These are phyloP conservation scores for Leccinum incarnatum DNA, from an alignment of 768 basidiomycete species.

Conservation along the genomic window DNA sequence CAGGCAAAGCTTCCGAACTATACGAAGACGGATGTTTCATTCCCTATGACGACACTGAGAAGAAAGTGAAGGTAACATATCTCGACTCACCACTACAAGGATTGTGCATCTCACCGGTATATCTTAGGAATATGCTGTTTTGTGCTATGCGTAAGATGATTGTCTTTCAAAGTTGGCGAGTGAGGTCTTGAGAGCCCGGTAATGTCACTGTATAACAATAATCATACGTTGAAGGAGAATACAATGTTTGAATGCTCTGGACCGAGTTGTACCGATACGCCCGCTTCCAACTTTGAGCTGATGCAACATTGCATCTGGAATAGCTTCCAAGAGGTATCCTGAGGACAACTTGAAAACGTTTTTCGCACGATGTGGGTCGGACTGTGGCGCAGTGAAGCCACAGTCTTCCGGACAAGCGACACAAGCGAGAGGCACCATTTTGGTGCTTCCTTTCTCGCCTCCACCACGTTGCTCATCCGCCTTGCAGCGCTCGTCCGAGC, in stretches of 20 bases:
- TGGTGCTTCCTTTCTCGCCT: no score
- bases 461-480: no score
- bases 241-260: neutral
- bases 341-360: neutral
- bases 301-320: neutral
- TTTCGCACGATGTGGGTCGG: neutral
- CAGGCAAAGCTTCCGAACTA: conserved; percentile 61
- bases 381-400: no score
- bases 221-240: conserved; percentile 4
- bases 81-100: neutral
- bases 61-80: conserved; percentile 44
- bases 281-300: neutral
- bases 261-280: neutral
- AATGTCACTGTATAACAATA: conserved; percentile 12
- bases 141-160: conserved; percentile 34
- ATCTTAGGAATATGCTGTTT: conserved; percentile 40
- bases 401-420: no score
- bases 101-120: neutral
- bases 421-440: no score
- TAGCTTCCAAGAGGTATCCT: neutral
- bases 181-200: neutral
- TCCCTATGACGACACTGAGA: conserved; percentile 50
- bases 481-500: no score
- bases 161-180: neutral
- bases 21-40: conserved; percentile 56